Base-by-base conservation (phyloP, 2,329 filamentous ascomycete genomes). In the Exserohilum rostratum region DNA sequence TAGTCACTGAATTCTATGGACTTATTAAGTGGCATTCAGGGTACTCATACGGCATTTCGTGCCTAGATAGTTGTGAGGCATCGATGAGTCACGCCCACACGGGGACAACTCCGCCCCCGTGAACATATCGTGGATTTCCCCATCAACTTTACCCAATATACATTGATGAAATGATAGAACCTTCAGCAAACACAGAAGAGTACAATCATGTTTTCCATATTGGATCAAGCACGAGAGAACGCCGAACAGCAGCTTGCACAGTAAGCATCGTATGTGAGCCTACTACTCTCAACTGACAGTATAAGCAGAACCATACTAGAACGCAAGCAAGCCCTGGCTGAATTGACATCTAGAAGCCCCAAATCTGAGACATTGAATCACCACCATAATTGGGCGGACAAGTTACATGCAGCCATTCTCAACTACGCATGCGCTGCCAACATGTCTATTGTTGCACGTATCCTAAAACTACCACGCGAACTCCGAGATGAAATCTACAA, bases 381-480 rank as follows among this genome's bases (percentile, higher is more conserved):
- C 10, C 43, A 48, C 22, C 18, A 48, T 22, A 3, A 27, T 7
- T 55, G 39, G 42, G 37, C 34, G 6, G 33, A 47, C 12, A 31
- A 22, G 22, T 25, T 55, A 10, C 46, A 56, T 13, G n/a, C 13
- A 3, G 46, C 50, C 9, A 46, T 51, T 12, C 39, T 51, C 6
- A 6, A 18, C 17, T 51, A 46, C 27, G 31, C 39, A 18, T n/a
- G 43, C 18, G 48, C 34, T 25, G 46, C 48, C 12, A 45, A 46
- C 18, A 48, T 38, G 53, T 18, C 33, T 35, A 34, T 46, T 18
- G 35, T 54, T 29, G 22, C 34, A 13, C 38, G 50, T 5, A 29
- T 56, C 17, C 31, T 59, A 2, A 9, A 46, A 3, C 29, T 55
- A 18, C 54, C 55, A 9, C 50, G 47, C 12, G 55, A 60, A 31